phyloP scores from a whole-genome alignment of 169 alveolate species.

The Cryptosporidium parvum region DNA sequence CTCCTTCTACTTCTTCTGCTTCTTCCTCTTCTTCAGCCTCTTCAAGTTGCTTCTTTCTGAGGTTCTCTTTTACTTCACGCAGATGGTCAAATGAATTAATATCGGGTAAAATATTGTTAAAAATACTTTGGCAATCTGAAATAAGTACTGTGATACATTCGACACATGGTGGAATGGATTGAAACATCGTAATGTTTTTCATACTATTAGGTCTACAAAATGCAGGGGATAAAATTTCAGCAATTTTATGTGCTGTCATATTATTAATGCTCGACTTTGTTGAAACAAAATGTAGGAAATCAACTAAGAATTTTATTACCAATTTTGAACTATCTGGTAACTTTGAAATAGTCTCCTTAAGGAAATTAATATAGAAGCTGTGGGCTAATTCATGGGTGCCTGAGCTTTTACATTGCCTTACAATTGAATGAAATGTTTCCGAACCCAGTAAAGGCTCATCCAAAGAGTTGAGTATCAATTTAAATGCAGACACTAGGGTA shows the following conservation, averaged over 20 bases:
- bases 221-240: conserved; percentile 67
- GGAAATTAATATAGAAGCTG: conserved; percentile 31
- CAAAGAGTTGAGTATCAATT: conserved; percentile 29
- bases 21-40: neutral
- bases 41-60: neutral
- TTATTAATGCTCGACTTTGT: conserved; percentile 45
- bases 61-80: neutral
- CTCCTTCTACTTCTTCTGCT: neutral
- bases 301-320: conserved; percentile 26
- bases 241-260: conserved; percentile 63
- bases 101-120: conserved; percentile 26
- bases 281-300: conserved; percentile 22
- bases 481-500: conserved; percentile 59
- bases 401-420: conserved; percentile 33
- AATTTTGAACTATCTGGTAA: conserved; percentile 22
- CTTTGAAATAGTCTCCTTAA: conserved; percentile 49
- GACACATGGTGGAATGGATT: conserved; percentile 59
- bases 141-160: conserved; percentile 63
- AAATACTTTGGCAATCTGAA: conserved; percentile 39
- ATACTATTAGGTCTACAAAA: conserved; percentile 52
- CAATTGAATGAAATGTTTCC: conserved; percentile 19
- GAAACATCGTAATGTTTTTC: conserved; percentile 40
- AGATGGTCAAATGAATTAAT: neutral
- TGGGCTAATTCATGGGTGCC: conserved; percentile 62
- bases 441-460: conserved; percentile 36